These are phyloP conservation scores for Aotearoamyces nothofagi DNA, from an alignment of 2,329 filamentous ascomycete species.

Conservation along the genomic window DNA sequence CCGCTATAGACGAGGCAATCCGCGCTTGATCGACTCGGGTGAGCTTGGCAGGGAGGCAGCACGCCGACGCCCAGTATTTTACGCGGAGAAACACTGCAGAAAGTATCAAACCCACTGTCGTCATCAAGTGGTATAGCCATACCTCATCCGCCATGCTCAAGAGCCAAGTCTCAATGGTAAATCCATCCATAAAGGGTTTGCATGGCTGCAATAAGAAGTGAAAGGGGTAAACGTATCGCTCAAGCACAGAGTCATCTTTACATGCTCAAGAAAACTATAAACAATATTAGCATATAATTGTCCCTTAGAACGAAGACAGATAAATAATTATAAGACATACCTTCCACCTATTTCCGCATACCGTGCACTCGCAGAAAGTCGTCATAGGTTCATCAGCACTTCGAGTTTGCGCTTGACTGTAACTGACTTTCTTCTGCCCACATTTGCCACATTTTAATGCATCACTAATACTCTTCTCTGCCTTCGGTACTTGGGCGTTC, in stretches of 20 bases:
- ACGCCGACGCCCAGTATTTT: no score
- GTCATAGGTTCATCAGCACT: constrained; percentile 90
- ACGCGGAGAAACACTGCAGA: no score
- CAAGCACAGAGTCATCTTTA: constrained; percentile 1
- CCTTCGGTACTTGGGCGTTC: constrained; percentile 87
- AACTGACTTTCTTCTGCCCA: constrained; percentile 85
- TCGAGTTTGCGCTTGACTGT: constrained; percentile 89
- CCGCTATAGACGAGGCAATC: no score
- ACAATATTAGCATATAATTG: no score
- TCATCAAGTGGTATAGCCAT: no score
- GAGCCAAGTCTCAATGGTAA: no score
- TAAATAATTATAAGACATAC: constrained; percentile 25
- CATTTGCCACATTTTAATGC: constrained; percentile 85
- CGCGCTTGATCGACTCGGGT: no score
- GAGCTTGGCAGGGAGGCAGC: no score
- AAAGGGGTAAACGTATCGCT: constrained; percentile 3
- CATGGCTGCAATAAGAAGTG: constrained; percentile 7
- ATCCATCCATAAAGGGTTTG: constrained; percentile 15
- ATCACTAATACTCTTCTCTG: constrained; percentile 78
- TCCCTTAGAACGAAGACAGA: constrained; percentile 6
- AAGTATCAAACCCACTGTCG: no score
- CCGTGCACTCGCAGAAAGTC: constrained; percentile 58
- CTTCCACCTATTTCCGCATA: constrained; percentile 60
- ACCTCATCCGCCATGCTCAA: no score
- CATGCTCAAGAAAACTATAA: constrained; percentile 18